Conservation (phyloP, 768 basidiomycete species). For the Tricholoma flavovirens region DNA sequence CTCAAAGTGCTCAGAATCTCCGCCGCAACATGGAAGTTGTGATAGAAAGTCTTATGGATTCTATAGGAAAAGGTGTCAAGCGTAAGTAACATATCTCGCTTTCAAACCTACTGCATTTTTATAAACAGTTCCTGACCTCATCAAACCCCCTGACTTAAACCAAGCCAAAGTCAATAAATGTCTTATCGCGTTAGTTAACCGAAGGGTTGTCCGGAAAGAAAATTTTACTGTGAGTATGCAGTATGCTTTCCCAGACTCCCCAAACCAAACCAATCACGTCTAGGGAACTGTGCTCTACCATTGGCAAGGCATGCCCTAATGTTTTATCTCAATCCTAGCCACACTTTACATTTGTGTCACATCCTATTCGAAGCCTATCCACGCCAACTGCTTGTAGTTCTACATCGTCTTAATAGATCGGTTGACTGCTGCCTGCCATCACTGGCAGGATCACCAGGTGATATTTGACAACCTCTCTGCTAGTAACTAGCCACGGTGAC, state of each 20-base stretch:
- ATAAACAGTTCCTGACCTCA: slow-evolving; percentile 63
- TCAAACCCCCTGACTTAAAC: slow-evolving; percentile 75
- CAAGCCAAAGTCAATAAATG: slow-evolving; percentile 93
- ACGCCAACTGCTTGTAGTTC: too few relatives aligned
- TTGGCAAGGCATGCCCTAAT: slow-evolving; percentile 56
- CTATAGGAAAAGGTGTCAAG: slow-evolving; percentile 54
- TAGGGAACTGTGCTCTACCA: slow-evolving; percentile 66
- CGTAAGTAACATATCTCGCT: slow-evolving; percentile 32
- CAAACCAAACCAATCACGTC: background rate
- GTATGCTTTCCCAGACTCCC: slow-evolving; percentile 13
- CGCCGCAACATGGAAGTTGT: slow-evolving; percentile 77
- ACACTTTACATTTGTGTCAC: background rate
- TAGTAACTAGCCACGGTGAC: too few relatives aligned
- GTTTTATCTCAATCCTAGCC: slow-evolving; percentile 1
- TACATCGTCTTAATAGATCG: too few relatives aligned
- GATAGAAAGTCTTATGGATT: slow-evolving; percentile 70
- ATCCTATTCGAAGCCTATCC: too few relatives aligned
- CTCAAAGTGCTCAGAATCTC: slow-evolving; percentile 43
- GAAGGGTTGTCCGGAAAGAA: slow-evolving; percentile 79
- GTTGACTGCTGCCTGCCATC: too few relatives aligned
- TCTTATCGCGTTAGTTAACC: slow-evolving; percentile 82
- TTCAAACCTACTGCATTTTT: background rate
- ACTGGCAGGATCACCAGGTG: too few relatives aligned
- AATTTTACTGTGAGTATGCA: slow-evolving; percentile 45
- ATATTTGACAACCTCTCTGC: too few relatives aligned